Conservation (phyloP, 768 basidiomycete species). For the Candolleomyces eurysporus region DNA sequence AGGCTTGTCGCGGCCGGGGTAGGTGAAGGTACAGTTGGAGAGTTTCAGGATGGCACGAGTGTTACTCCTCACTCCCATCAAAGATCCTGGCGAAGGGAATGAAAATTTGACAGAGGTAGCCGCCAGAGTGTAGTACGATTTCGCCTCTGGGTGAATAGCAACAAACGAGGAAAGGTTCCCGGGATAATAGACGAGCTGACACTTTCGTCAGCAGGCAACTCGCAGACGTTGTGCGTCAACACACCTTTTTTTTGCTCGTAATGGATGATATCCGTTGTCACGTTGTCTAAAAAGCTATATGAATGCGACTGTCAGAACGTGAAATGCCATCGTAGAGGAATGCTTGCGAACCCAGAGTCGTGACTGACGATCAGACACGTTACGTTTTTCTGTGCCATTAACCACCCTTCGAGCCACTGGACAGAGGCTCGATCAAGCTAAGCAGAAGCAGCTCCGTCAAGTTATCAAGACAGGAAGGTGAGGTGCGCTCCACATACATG, state of each 20-base stretch:
- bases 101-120: conserved; percentile 93
- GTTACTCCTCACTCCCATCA: conserved; percentile 96
- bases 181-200: conserved; percentile 85
- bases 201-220: conserved; percentile 10
- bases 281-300: conserved; percentile 84
- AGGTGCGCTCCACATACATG: conserved; percentile 55
- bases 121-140: conserved; percentile 94
- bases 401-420: conserved; percentile 88
- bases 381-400: conserved; percentile 75
- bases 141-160: conserved; percentile 86
- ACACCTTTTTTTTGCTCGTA: conserved; percentile 90
- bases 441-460: conserved; percentile 6
- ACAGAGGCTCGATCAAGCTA: conserved; percentile 85
- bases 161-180: conserved; percentile 93
- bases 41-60: conserved; percentile 96
- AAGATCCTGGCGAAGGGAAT: conserved; percentile 92
- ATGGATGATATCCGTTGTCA: conserved; percentile 96
- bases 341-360: conserved; percentile 78
- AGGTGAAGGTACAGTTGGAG: conserved; percentile 88
- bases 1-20: conserved; percentile 78
- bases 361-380: conserved; percentile 95
- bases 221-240: conserved; percentile 11
- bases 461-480: conserved; percentile 3
- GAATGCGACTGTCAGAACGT: background rate
- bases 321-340: background rate